phyloP scores from a whole-genome alignment of 129 eudicot species.

The Scalesia atractyloides region DNA sequence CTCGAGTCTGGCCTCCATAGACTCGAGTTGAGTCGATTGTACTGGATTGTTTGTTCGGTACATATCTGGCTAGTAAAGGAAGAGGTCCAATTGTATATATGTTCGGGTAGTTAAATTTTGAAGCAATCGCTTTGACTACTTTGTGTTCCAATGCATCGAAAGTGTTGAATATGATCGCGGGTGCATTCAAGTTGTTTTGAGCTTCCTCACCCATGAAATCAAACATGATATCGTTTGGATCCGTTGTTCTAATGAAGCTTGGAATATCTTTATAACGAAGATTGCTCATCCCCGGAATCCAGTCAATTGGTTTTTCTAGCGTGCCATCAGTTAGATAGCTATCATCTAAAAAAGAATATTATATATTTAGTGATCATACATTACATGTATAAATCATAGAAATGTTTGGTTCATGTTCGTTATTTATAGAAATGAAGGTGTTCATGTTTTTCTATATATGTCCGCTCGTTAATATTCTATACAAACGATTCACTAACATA shows the following conservation, averaged over 20 bases:
- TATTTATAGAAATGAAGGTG: no score
- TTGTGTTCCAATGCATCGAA: constrained; percentile 59
- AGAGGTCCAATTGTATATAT: constrained; percentile 71
- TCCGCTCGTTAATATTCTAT: no score
- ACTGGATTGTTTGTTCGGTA: constrained; percentile 29
- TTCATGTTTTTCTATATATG: no score
- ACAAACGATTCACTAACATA: no score
- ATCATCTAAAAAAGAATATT: constrained; percentile 42
- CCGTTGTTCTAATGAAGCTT: constrained; percentile 57
- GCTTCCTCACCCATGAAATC: constrained; percentile 64
- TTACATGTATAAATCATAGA: not conserved
- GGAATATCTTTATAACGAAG: constrained; percentile 60
- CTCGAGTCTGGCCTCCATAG: constrained; percentile 60
- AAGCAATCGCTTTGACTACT: constrained; percentile 38
- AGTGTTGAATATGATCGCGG: constrained; percentile 64
- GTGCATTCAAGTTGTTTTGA: constrained; percentile 44
- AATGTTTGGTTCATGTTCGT: not conserved
- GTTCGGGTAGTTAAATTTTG: constrained; percentile 47
- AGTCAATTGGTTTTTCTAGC: constrained; percentile 46
- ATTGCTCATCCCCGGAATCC: constrained; percentile 59
- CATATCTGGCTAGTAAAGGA: constrained; percentile 40
- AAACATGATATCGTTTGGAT: constrained; percentile 63
- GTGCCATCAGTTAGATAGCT: constrained; percentile 57
- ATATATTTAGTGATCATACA: not conserved
- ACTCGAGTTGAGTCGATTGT: constrained; percentile 46